A percentile compares a stretch with the other conserved stretches of the same genome.
Evolutionary conservation across 2,329 filamentous ascomycete species (phyloP).

Genomic region (Paraphoma sp.): DNA sequence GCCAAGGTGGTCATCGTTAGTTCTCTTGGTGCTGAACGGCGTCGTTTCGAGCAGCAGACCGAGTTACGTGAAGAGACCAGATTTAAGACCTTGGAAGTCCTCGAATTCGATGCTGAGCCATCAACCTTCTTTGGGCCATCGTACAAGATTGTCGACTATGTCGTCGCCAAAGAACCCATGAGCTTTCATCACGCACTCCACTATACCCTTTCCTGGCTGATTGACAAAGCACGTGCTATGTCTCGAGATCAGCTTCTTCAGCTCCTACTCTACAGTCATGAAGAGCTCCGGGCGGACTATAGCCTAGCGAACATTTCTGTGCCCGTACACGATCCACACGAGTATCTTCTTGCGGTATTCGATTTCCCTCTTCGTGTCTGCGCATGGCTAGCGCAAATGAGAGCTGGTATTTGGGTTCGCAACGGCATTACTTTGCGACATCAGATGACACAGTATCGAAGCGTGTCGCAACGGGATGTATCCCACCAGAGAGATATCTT

Average conservation of each 20-base stretch:
- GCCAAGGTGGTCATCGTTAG: conserved; percentile 87
- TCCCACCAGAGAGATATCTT: conserved; percentile 96
- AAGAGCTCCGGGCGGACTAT: conserved; percentile 71
- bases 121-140: conserved; percentile 46
- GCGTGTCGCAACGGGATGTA: conserved; percentile 86
- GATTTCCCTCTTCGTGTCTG: conserved; percentile 93
- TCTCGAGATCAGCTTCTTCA: conserved; percentile 69
- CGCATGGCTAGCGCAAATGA: conserved; percentile 97
- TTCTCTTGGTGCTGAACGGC: conserved; percentile 86
- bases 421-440: conserved; percentile 96
- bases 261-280: conserved; percentile 74
- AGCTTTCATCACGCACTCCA: conserved; percentile 98
- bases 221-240: conserved; percentile 86
- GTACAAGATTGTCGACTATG: conserved; percentile 76
- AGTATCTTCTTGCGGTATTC: conserved; percentile 85
- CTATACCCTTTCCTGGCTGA: conserved; percentile 93
- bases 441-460: conserved; percentile 92
- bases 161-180: conserved; percentile 87
- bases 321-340: conserved; percentile 69
- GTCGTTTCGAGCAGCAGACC: conserved; percentile 76
- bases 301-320: conserved; percentile 65
- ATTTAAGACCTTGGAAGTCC: conserved; percentile 79
- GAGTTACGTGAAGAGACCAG: conserved; percentile 87
- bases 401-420: conserved; percentile 97
- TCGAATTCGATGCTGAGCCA: conserved; percentile 72